These are phyloP conservation scores for Globisporangium spiculum DNA, from an alignment of 352 stramenopile species.

Conservation along the genomic window DNA sequence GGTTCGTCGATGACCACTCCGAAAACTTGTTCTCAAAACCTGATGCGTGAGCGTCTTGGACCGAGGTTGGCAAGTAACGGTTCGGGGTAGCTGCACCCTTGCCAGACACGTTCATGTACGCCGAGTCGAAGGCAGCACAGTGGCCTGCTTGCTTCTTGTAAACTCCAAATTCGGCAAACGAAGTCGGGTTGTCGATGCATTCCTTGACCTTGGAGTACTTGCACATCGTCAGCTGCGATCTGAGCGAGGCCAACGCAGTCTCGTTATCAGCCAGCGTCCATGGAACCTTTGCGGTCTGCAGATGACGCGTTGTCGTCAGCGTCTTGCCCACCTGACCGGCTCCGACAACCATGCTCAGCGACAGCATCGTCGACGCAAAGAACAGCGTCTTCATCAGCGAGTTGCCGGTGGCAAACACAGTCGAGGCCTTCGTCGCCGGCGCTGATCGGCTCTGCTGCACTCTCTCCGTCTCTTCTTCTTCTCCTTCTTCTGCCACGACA, in stretches of 20 bases:
- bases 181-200: conserved; percentile 43
- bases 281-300: conserved; percentile 21
- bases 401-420: conserved; percentile 5
- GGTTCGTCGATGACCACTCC: conserved; percentile 50
- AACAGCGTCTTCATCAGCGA: conserved; percentile 21
- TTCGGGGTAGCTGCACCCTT: conserved; percentile 38
- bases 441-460: neutral
- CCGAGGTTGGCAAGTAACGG: conserved; percentile 49
- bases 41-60: conserved; percentile 38
- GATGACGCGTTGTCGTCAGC: conserved; percentile 16
- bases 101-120: conserved; percentile 37
- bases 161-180: conserved; percentile 31
- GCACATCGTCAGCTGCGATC: conserved; percentile 48
- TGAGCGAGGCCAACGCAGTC: conserved; percentile 26
- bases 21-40: conserved; percentile 64
- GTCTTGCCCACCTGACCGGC: conserved; percentile 8
- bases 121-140: conserved; percentile 49
- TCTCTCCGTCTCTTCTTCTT: conserved; percentile 1
- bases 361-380: conserved; percentile 18
- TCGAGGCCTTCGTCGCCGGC: conserved; percentile 8
- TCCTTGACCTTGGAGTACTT: conserved; percentile 59
- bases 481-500: neutral
- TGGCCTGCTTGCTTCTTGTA: conserved; percentile 40
- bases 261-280: conserved; percentile 42
- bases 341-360: conserved; percentile 14